Base-by-base conservation (phyloP, 208 protist genomes). In the Leishmania turanica region DNA sequence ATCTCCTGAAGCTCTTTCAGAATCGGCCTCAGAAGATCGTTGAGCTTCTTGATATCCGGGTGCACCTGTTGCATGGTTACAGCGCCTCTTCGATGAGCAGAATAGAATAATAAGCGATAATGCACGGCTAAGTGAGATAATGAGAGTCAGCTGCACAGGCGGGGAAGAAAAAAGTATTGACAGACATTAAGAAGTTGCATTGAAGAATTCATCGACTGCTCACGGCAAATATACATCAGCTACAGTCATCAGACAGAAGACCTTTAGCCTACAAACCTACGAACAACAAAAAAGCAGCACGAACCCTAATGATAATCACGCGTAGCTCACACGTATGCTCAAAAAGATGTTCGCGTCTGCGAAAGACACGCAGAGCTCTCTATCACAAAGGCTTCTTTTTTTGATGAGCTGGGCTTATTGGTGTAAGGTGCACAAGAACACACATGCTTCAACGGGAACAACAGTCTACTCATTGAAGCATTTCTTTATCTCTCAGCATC, bases 1-100 rank as follows among this genome's bases (percentile, higher is more conserved):
- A 97, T 68, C 21, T 97, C 93, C 78, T 97, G 92, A 27, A 97
- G 82, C 77, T 95, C 92, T 72, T 96, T 92, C 17, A 97, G 82
- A 78, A 96, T 84, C 15, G 85, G 87, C 65, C 88, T 77, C 21
- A 98, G 80, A 80, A 93, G 89, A 21, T 96, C 95, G 66, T 96
- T 94, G 66, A 98, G 82, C 58, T 78, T 88, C 45, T 91, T 90
- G 74, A 98, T 94, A 70, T 96, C 95, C 19, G 93, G 90, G 85
- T 96, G 92, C 72, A 96, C 83, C 65, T 95, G 88, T 77, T 93
- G 90, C 93, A 95, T 95, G 69, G 68, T 65, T 9, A 47, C 24
- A 64, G 62, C 9, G 54, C 1, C n/a, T 65, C 66, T 76, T 51
- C 45, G 17, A 24, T 42, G 24, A 76, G 60, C 15, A 58, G 15